Conservation (phyloP, 352 stramenopile species). For the Phytophthora chlamydospora region DNA sequence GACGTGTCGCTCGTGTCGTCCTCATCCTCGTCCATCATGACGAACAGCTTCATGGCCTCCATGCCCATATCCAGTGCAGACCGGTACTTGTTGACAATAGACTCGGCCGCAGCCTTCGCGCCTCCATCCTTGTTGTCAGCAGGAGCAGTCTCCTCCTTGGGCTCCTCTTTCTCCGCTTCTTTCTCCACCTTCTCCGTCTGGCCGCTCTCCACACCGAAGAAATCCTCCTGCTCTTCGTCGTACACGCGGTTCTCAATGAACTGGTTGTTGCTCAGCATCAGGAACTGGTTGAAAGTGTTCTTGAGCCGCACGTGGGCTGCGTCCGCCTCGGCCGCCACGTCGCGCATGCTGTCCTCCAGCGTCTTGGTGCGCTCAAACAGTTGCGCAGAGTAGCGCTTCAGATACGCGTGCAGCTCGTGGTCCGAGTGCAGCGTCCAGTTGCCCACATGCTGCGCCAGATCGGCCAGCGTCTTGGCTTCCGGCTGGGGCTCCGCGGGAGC, state of each 20-base stretch:
- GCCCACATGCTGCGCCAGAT: slow-evolving; percentile 48
- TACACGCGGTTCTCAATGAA: slow-evolving; percentile 92
- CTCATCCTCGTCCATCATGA: slow-evolving; percentile 79
- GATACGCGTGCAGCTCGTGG: slow-evolving; percentile 43
- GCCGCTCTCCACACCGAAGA: slow-evolving; percentile 43
- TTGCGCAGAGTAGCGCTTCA: slow-evolving; percentile 53
- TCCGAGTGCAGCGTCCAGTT: slow-evolving; percentile 83
- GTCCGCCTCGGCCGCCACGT: slow-evolving; percentile 72
- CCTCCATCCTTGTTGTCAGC: slow-evolving; percentile 27
- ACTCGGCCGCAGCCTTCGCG: slow-evolving; percentile 46
- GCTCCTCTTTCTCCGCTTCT: slow-evolving; percentile 5
- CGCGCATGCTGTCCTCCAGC: slow-evolving; percentile 72
- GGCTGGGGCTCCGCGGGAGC: slow-evolving; percentile 1
- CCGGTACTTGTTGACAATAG: slow-evolving; percentile 76
- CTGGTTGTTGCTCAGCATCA: slow-evolving; percentile 88
- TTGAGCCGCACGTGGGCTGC: slow-evolving; percentile 73
- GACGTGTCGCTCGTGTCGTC: slow-evolving; percentile 58
- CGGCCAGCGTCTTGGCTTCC: slow-evolving; percentile 49
- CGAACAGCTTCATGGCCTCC: slow-evolving; percentile 87
- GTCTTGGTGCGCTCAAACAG: slow-evolving; percentile 77
- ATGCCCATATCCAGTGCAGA: slow-evolving; percentile 80
- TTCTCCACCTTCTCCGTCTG: slow-evolving; percentile 5
- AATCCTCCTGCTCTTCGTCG: slow-evolving; percentile 86
- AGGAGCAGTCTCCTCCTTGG: not conserved
- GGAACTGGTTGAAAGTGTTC: slow-evolving; percentile 90